Evolutionary conservation across 2,329 filamentous ascomycete genomes (phyloP), one percentile per base, ranked within the genome.

Genomic region (Amauroascus niger): DNA sequence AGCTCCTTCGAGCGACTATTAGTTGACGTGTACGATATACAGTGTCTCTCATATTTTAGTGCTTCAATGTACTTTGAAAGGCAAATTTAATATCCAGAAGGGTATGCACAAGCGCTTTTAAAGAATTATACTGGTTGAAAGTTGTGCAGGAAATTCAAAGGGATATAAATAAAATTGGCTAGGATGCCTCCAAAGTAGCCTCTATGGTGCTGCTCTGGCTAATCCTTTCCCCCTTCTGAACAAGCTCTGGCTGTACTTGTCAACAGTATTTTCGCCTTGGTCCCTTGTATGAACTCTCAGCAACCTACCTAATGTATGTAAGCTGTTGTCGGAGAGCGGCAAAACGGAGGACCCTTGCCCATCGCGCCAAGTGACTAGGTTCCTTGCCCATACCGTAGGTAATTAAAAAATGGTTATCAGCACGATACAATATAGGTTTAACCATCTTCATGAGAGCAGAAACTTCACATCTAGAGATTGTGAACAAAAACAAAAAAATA

Each of bases 401-500:
- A 18, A 6, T 4, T 13, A 11, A 35, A 14, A 35, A 14, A 14
- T 13, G n/a, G 4, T 14, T 35, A 35, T 35, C 33, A 14, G 11
- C 6, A 13, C 11, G 3, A 35, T n/a, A n/a, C n/a, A 35, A 35
- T 35, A 35, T 9, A 35, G 11, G 7, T 35, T 35, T 26, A 13
- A 30, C 26, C 26, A 4, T 30, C 26, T 9, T 30, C 26, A n/a
- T n/a, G n/a, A n/a, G n/a, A n/a, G n/a, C n/a, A n/a, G n/a, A n/a
- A n/a, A n/a, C n/a, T n/a, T n/a, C n/a, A n/a, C n/a, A n/a, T n/a
- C n/a, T n/a, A n/a, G 26, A 30, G 9, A 30, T 5, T 30, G 3
- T 22, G n/a, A 26, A 43, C 16, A 28, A 46, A 37, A 1, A 39
- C 24, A 35, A 44, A 52, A 52, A 52, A 46, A 39, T 32, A 52